Conservation (phyloP, 2,329 filamentous ascomycete genomes). For the Xylaria arbuscula region DNA sequence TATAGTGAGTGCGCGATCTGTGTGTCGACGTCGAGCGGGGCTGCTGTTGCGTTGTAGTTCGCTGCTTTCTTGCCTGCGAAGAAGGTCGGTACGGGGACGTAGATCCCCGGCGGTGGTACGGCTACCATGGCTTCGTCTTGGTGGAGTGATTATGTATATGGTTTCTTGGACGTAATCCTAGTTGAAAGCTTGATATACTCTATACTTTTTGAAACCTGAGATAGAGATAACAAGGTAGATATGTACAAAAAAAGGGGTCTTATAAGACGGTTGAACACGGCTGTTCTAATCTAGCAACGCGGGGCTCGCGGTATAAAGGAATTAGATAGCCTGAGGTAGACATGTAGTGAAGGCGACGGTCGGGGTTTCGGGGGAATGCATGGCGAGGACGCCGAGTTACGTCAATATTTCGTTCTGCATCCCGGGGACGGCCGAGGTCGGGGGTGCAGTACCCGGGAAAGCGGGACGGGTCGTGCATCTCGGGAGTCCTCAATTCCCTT, state of each 20-base stretch:
- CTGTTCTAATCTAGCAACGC: conserved; percentile 30
- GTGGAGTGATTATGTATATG: background rate
- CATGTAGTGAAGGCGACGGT: conserved; percentile 21
- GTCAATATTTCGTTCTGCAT: conserved; percentile 9
- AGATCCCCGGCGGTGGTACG: conserved; percentile 60
- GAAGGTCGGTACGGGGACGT: conserved; percentile 72
- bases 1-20: conserved; percentile 69
- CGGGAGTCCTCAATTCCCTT: background rate
- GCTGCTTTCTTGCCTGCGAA: conserved; percentile 57
- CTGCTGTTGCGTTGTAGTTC: conserved; percentile 56
- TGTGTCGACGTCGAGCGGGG: conserved; percentile 66
- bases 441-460: conserved; percentile 1
- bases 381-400: conserved; percentile 27
- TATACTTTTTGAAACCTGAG: background rate
- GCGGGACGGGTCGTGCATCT: conserved; percentile 1
- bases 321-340: conserved; percentile 8
- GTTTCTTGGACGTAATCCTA: background rate
- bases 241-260: background rate
- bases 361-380: conserved; percentile 41
- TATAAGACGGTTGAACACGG: background rate
- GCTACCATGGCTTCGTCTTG: conserved; percentile 36
- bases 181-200: background rate
- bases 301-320: conserved; percentile 37
- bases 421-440: conserved; percentile 26
- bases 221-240: background rate